Percentiles rank a stretch among this genome's conserved stretches.
Evolutionary conservation across 2,329 filamentous ascomycete genomes (phyloP).

Genomic region (Paecilomyces sp.): DNA sequence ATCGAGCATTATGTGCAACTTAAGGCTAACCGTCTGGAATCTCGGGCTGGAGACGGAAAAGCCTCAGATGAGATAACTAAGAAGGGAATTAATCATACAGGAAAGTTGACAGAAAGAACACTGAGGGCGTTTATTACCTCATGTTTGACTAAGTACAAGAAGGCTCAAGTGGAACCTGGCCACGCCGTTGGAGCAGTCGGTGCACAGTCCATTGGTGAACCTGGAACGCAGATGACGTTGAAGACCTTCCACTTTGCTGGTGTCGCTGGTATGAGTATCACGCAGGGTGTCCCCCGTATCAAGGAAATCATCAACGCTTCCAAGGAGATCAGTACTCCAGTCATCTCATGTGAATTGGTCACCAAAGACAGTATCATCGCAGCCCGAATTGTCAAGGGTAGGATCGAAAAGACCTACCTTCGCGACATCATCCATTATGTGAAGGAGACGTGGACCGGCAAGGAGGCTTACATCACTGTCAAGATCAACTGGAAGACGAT

Average conservation of each 20-base stretch:
- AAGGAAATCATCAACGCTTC: slow-evolving; percentile 99
- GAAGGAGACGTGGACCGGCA: slow-evolving; percentile 80
- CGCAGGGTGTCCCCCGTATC: slow-evolving; percentile 97
- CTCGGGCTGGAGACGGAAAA: slow-evolving; percentile 24
- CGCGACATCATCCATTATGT: slow-evolving; percentile 73
- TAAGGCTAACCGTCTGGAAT: slow-evolving; percentile 54
- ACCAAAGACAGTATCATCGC: slow-evolving; percentile 68
- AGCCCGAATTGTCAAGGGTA: slow-evolving; percentile 83
- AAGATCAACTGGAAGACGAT: slow-evolving; percentile 75
- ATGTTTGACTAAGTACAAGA: slow-evolving; percentile 84
- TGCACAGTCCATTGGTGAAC: slow-evolving; percentile 95
- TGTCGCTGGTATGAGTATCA: slow-evolving; percentile 99
- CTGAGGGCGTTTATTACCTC: slow-evolving; percentile 69
- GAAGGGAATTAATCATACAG: slow-evolving; percentile 57
- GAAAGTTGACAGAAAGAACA: slow-evolving; percentile 72
- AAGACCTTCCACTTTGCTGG: slow-evolving; percentile 99
- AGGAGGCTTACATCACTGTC: slow-evolving; percentile 69
- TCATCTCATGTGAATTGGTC: slow-evolving; percentile 79
- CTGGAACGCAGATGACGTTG: slow-evolving; percentile 96
- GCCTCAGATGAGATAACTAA: slow-evolving; percentile 21
- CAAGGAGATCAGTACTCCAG: slow-evolving; percentile 84
- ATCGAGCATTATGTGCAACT: slow-evolving; percentile 64
- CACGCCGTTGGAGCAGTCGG: slow-evolving; percentile 95
- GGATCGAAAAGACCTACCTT: slow-evolving; percentile 91
- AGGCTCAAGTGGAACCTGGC: slow-evolving; percentile 85